Evolutionary conservation across 2,329 filamentous ascomycete genomes (phyloP).

Genomic region (Cladophialophora bantiana): DNA sequence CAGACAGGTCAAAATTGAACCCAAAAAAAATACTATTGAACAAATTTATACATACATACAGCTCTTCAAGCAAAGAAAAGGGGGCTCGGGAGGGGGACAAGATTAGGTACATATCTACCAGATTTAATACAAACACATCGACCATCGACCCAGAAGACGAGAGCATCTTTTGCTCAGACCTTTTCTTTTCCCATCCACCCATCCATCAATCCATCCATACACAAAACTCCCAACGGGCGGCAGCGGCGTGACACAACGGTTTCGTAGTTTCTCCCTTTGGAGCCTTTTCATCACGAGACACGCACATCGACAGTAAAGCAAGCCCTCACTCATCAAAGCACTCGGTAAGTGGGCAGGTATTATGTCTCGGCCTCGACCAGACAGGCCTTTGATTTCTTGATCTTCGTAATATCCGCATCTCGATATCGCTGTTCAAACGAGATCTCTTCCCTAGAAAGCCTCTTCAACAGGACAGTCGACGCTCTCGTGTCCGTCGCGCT

Average conservation of each 20-base stretch:
- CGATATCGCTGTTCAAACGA: neutral
- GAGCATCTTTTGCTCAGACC: neutral
- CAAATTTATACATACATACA: neutral
- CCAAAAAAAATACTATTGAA: neutral
- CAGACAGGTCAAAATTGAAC: too few species aligned
- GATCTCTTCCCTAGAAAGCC: slow-evolving; percentile 37
- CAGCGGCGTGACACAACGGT: neutral
- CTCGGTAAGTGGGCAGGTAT: neutral
- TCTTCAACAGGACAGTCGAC: slow-evolving; percentile 94
- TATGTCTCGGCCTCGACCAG: neutral
- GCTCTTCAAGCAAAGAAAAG: neutral
- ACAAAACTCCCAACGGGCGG: neutral
- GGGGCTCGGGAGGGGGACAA: neutral
- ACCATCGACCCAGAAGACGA: neutral
- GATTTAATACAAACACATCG: neutral
- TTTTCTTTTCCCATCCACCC: neutral
- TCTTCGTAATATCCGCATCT: neutral
- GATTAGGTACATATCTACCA: neutral
- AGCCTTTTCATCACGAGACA: neutral
- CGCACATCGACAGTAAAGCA: neutral
- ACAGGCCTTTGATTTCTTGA: neutral
- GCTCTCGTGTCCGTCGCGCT: slow-evolving; percentile 94
- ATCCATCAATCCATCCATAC: neutral
- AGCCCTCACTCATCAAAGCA: neutral
- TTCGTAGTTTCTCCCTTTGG: neutral